Conservation (phyloP, 305 asterid genomes). For the Fraxinus sp. region DNA sequence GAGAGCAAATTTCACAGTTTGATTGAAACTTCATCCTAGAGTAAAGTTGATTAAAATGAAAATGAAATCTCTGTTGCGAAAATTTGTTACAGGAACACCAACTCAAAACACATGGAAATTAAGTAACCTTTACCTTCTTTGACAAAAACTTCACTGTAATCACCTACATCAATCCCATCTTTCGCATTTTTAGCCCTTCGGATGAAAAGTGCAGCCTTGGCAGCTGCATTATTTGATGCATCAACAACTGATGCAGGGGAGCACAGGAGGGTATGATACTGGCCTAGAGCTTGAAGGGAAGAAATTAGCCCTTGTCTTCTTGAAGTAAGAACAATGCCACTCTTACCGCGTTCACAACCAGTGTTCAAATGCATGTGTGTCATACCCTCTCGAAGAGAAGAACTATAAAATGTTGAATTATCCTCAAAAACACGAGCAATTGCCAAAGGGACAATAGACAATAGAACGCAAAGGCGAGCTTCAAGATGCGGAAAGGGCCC, state of each 20-base stretch:
- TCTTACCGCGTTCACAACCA: not conserved
- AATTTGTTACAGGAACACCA: not conserved
- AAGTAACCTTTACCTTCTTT: constrained; percentile 4
- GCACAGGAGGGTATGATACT: constrained; percentile 27
- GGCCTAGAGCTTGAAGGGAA: constrained; percentile 28
- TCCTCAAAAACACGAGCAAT: constrained; percentile 23
- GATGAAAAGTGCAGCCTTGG: constrained; percentile 21
- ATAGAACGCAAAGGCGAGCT: constrained; percentile 27
- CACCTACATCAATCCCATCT: not conserved
- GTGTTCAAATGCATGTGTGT: not conserved
- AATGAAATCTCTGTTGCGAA: not conserved
- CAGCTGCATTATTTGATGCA: constrained; percentile 31
- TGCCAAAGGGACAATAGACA: constrained; percentile 33
- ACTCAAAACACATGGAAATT: not conserved
- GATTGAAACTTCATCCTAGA: not conserved
- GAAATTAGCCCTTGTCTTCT: constrained; percentile 27
- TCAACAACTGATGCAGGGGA: constrained; percentile 30
- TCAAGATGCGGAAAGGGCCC: constrained; percentile 39
- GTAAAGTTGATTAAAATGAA: not conserved
- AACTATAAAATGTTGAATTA: not conserved
- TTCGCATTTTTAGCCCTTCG: constrained; percentile 7
- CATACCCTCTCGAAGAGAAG: not conserved
- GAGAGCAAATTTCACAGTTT: not conserved
- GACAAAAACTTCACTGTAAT: not conserved
- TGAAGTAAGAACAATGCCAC: not conserved